Percentiles rank a stretch among this genome's conserved stretches.
Evolutionary conservation across 2,329 filamentous ascomycete genomes (phyloP).

Genomic region (Xylariaceae sp.): DNA sequence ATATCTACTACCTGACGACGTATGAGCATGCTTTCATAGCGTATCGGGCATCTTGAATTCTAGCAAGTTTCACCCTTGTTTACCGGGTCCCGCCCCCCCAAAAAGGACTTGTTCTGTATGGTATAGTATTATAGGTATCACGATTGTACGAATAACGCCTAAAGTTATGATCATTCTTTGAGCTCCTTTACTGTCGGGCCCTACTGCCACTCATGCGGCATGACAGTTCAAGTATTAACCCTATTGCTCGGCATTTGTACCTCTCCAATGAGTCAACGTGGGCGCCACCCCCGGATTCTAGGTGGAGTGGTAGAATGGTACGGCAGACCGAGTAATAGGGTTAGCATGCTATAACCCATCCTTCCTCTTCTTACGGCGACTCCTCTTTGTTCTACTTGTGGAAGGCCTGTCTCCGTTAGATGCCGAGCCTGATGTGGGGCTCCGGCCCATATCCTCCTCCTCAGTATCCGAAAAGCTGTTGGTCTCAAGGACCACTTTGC

Average conservation of each 20-base stretch:
- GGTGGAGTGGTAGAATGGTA: background rate
- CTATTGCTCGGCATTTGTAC: background rate
- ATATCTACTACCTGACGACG: no score
- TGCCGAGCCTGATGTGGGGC: conserved; percentile 1
- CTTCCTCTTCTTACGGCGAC: conserved; percentile 35
- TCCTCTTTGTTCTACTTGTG: conserved; percentile 15
- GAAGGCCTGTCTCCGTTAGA: conserved; percentile 18
- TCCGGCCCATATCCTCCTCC: conserved; percentile 8
- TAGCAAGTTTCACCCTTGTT: background rate
- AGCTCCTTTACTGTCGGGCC: background rate
- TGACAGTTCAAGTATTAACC: background rate
- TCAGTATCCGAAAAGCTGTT: conserved; percentile 47
- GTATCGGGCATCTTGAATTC: no score
- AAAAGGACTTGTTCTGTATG: background rate
- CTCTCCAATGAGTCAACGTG: background rate
- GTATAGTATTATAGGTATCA: background rate
- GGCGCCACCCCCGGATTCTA: background rate
- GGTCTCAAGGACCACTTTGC: conserved; percentile 69
- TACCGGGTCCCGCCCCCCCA: background rate
- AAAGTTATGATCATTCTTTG: background rate
- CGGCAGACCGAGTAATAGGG: background rate
- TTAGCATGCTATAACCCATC: conserved; percentile 20
- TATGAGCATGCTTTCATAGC: no score
- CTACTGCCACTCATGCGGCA: background rate
- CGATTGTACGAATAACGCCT: background rate